phyloP scores from a whole-genome alignment of 108 stramenopile genomes.

The Bacterosira constricta region DNA sequence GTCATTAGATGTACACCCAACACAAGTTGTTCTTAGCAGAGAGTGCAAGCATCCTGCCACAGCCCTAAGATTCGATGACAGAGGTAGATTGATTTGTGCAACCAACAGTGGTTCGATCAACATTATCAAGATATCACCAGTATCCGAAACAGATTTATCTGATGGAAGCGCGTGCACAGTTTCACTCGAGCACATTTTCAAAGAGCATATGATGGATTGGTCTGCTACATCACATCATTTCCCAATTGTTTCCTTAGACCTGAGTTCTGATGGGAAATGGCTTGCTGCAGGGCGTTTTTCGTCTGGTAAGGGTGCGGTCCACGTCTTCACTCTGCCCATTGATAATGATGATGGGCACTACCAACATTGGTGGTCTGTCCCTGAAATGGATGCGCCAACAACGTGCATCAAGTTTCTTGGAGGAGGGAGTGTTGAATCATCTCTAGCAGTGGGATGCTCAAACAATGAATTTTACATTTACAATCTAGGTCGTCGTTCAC shows the following conservation, averaged over 20 bases:
- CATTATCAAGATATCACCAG: slow-evolving; percentile 30
- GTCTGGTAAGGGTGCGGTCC: slow-evolving; percentile 48
- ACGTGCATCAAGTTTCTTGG: slow-evolving; percentile 65
- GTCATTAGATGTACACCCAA: slow-evolving; percentile 34
- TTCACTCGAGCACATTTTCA: slow-evolving; percentile 34
- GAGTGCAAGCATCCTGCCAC: slow-evolving; percentile 34
- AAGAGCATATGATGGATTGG: slow-evolving; percentile 25
- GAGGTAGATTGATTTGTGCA: slow-evolving; percentile 48
- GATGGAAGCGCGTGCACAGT: not conserved
- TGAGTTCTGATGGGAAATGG: slow-evolving; percentile 61
- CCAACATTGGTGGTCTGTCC: slow-evolving; percentile 78
- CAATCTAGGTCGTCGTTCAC: slow-evolving; percentile 50
- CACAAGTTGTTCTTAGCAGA: slow-evolving; percentile 33
- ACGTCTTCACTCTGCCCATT: slow-evolving; percentile 46
- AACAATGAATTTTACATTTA: slow-evolving; percentile 70
- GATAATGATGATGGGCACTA: slow-evolving; percentile 25
- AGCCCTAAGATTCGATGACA: slow-evolving; percentile 41
- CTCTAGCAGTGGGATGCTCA: slow-evolving; percentile 71
- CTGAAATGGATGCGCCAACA: slow-evolving; percentile 57
- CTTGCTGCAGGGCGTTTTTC: slow-evolving; percentile 58
- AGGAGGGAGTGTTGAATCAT: slow-evolving; percentile 28
- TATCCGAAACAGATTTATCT: not conserved
- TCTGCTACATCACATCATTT: slow-evolving; percentile 34
- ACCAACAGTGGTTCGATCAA: slow-evolving; percentile 42
- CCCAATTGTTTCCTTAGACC: slow-evolving; percentile 30